Evolutionary conservation across 2,329 filamentous ascomycete species (phyloP), one percentile per base, ranked within the genome.

Genomic region (Aureobasidium sp.): DNA sequence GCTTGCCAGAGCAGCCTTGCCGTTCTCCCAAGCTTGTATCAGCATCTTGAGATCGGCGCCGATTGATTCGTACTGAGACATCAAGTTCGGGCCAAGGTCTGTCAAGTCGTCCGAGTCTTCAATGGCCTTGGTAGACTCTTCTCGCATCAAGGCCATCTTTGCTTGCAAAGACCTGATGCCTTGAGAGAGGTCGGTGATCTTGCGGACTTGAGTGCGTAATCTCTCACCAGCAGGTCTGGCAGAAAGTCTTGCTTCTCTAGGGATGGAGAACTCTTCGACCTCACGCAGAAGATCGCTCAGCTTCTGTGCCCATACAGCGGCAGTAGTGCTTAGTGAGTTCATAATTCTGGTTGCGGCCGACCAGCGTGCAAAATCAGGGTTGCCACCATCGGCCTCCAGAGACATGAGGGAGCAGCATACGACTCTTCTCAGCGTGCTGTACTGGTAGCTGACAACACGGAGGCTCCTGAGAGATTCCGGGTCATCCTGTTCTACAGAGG

Each of bases 41-140:
- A 77, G 64, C 39, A 69, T 71, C 66, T 85, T 85, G 39, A 98
- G 77, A 64, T 98, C 93, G 22, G 84, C 77, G 2, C 93, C 93
- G 58, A 98, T 94, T 4, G 90, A 91, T 54, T 98, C 93, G 68
- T 97, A 98, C 64, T 97, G 93, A 19, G 83, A 73, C 77, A 95
- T 84, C 34, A 97, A 77, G 57, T 83, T 84, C 0, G 84, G 79
- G 0, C 87, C 88, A 14, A 95, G 78, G 59, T 95, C 87, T 17
- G 65, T 65, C 14, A 67, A 59, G 37, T 68, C 66, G 16, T 74
- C 72, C 1, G 86, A 83, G 61, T 85, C 83, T 62, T 95, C 87
- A 24, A 95, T 71, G 38, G 83, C 83, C 56, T 81, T 81, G 64
- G 88, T 88, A 0, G 90, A 94, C 68, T 96, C 90, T 67, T 98